Evolutionary conservation across 176 grass and related monocot genomes (phyloP), one percentile per base, ranked within the genome.

Genomic region (Oryza officinalis): DNA sequence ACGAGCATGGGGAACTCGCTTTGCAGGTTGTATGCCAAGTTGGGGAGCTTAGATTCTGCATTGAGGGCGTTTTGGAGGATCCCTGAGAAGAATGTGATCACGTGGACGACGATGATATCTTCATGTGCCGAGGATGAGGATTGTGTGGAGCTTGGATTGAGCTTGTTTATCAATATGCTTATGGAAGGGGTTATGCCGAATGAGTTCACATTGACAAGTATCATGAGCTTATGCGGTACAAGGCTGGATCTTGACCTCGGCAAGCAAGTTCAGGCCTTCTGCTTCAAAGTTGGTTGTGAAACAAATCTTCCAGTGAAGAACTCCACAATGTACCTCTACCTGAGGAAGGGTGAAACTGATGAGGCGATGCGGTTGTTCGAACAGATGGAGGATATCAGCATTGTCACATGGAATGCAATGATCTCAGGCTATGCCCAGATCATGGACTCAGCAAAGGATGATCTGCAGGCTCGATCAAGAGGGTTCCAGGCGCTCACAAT

Each of bases 381-480:
- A 38, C 88, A 88, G 13, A 92, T 92, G 83, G 87, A 85, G 1
- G 80, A 74, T 65, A 69, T 73, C 69, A 92, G 84, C 27, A 74
- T 97, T 26, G 86, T 97, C 47, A 97, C 90, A 7, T 92, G 92
- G 92, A 97, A 97, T 20, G 87, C 92, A 3, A 90, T 85, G 85
- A 93, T 97, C 54, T 86, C 91, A 0, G 94, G 94, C 2, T 90
- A 93, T n/a, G 78, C 86, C 22, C 91, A 92, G 50, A 92, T 88
- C 72, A 94, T 97, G 87, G 81, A 88, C 64, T 77, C 74, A 31
- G 89, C 85, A 46, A 97, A 90, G 78, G 87, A 97, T 92, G 89
- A 92, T 75, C 59, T 90, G 2, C 73, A 86, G 70, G 89, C 84
- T 73, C 80, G 79, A 63, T 86, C 71, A 20, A 92, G 81, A 75